Evolutionary conservation across 805 yeast genomes (phyloP).

Genomic region (Metschnikowia sp.): DNA sequence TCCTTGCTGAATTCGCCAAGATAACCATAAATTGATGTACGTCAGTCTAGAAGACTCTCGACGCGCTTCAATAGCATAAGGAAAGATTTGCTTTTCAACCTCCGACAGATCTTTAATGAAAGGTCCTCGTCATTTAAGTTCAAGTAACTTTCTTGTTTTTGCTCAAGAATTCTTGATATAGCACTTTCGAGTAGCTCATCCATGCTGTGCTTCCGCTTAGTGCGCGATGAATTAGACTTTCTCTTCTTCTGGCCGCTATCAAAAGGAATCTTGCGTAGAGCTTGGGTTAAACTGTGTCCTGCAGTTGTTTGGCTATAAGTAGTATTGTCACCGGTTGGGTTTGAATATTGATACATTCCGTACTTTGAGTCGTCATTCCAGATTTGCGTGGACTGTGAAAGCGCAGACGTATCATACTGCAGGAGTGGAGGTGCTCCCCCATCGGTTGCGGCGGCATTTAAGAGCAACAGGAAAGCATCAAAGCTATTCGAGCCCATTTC

Average conservation of each 20-base stretch:
- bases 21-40: too few relatives aligned
- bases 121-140: conserved; percentile 14
- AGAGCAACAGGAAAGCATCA: conserved; percentile 6
- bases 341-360: background rate
- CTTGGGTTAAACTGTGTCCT: conserved; percentile 2
- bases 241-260: conserved; percentile 1
- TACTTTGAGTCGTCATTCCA: conserved; percentile 1
- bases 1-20: too few relatives aligned
- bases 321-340: background rate
- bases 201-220: conserved; percentile 1
- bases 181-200: conserved; percentile 6
- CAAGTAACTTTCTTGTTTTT: conserved; percentile 1
- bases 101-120: conserved; percentile 13
- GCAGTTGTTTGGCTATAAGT: background rate
- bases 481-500: background rate
- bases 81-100: conserved; percentile 12
- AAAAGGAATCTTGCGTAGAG: conserved; percentile 7
- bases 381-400: conserved; percentile 12
- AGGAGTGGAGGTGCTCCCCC: background rate
- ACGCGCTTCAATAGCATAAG: conserved; percentile 13
- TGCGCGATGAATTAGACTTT: conserved; percentile 1
- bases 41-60: conserved; percentile 10
- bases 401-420: conserved; percentile 5
- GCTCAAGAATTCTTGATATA: conserved; percentile 5
- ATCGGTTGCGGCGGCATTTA: conserved; percentile 5